Evolutionary conservation across 106 monocot genomes (phyloP).

Genomic region (Dendrobium nobile): DNA sequence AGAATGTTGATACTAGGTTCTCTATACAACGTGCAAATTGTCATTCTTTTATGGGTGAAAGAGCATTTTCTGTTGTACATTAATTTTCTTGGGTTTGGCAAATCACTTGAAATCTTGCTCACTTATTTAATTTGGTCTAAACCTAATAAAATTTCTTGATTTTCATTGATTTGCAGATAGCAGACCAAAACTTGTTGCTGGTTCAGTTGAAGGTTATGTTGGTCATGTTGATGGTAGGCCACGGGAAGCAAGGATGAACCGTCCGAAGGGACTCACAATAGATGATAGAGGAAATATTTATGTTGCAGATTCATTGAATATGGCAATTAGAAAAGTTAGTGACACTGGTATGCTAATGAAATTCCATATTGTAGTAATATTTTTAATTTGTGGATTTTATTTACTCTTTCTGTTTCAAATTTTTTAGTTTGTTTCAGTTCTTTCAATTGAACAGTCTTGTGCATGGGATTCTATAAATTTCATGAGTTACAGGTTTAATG

Average conservation of each 20-base stretch:
- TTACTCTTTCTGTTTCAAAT: neutral
- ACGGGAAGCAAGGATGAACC: constrained; percentile 91
- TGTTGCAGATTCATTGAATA: constrained; percentile 87
- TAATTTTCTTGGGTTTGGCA: neutral
- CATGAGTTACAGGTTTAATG: neutral
- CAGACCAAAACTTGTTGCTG: constrained; percentile 84
- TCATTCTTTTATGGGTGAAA: neutral
- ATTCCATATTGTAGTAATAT: neutral
- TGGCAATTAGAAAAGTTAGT: constrained; percentile 92
- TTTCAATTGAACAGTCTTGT: neutral
- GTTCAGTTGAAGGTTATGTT: constrained; percentile 73
- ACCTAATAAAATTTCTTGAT: neutral
- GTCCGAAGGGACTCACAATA: constrained; percentile 82
- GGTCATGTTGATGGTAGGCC: constrained; percentile 87
- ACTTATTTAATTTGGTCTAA: neutral
- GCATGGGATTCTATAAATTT: neutral
- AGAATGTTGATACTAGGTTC: neutral
- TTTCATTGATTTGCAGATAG: constrained; percentile 49
- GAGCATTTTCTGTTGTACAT: neutral
- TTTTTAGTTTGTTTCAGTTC: neutral
- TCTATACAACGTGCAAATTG: neutral
- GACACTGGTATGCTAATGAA: constrained; percentile 53
- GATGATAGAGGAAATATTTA: constrained; percentile 94
- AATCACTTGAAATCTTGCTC: neutral
- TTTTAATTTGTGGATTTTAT: neutral